phyloP scores from a whole-genome alignment of 2,329 filamentous ascomycete species.

The Aureobasidium zeae region DNA sequence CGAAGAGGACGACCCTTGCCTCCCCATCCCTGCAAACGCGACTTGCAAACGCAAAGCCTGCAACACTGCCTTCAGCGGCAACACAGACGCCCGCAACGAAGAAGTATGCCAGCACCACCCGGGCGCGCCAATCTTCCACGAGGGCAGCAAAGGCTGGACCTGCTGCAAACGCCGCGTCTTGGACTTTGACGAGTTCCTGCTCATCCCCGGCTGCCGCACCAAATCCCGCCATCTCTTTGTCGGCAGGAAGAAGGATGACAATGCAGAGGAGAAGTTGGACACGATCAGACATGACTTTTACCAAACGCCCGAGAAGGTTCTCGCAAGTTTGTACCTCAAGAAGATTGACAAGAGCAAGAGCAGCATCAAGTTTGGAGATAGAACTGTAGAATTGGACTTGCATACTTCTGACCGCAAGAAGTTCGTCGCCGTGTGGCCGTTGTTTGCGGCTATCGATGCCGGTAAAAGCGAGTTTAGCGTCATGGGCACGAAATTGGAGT shows the following conservation, averaged over 20 bases:
- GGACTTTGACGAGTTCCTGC: conserved; percentile 97
- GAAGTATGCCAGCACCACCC: conserved; percentile 86
- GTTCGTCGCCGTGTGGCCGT: conserved; percentile 61
- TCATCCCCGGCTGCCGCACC: conserved; percentile 80
- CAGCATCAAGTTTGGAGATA: conserved; percentile 57
- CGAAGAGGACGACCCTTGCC: conserved; percentile 73
- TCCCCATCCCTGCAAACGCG: conserved; percentile 63
- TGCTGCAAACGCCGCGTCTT: conserved; percentile 93
- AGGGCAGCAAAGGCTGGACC: conserved; percentile 94
- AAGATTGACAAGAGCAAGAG: conserved; percentile 83
- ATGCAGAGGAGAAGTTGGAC: conserved; percentile 65
- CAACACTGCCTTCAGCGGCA: conserved; percentile 54
- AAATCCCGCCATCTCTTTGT: conserved; percentile 79
- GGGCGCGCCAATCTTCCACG: conserved; percentile 86
- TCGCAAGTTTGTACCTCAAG: conserved; percentile 89
- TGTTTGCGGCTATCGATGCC: conserved; percentile 69
- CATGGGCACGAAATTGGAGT: conserved; percentile 80
- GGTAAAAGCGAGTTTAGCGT: conserved; percentile 70
- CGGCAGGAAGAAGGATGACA: conserved; percentile 53
- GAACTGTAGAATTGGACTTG: conserved; percentile 65
- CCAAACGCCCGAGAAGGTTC: conserved; percentile 76
- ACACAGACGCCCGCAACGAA: conserved; percentile 50
- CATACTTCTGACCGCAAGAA: conserved; percentile 80
- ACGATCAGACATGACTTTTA: conserved; percentile 87
- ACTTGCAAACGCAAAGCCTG: conserved; percentile 73